phyloP scores from a whole-genome alignment of 1,139 yeast species.

The Candida albicans region DNA sequence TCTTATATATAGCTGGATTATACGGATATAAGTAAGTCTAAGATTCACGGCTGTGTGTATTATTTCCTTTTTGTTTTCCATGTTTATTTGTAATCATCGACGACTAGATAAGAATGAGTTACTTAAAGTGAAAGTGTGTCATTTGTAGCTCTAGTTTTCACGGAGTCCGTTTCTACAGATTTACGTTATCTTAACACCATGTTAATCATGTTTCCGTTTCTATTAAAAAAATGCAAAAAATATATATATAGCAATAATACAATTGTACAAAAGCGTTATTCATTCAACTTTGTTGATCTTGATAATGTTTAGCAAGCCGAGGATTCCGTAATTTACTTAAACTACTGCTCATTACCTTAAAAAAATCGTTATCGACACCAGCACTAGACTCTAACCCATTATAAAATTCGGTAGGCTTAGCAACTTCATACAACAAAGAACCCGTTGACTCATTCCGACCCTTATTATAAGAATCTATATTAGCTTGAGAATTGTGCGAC shows the following conservation, averaged over 20 bases:
- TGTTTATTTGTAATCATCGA: background rate
- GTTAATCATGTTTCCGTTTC: no score
- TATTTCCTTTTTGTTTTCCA: background rate
- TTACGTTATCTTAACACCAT: no score
- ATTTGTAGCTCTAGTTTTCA: background rate
- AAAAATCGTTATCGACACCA: background rate
- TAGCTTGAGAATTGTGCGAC: conserved; percentile 29
- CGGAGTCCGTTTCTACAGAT: background rate
- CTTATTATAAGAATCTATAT: conserved; percentile 8
- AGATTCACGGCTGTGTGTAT: no score
- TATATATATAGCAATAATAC: background rate
- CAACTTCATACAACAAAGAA: conserved; percentile 28
- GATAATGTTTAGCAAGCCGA: conserved; percentile 36
- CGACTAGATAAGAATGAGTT: background rate
- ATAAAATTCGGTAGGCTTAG: conserved; percentile 13
- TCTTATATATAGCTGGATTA: no score
- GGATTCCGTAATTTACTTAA: conserved; percentile 36
- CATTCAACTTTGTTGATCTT: conserved; percentile 13
- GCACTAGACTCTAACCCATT: conserved; percentile 8
- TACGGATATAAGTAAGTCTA: no score
- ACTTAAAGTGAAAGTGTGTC: background rate
- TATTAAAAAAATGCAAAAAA: background rate
- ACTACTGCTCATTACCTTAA: conserved; percentile 18
- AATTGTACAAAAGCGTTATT: no score
- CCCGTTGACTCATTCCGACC: conserved; percentile 22